Evolutionary conservation across 306 rosid species (phyloP), one percentile per base, ranked within the genome.

Genomic region (Cotoneaster glaucophyllus): DNA sequence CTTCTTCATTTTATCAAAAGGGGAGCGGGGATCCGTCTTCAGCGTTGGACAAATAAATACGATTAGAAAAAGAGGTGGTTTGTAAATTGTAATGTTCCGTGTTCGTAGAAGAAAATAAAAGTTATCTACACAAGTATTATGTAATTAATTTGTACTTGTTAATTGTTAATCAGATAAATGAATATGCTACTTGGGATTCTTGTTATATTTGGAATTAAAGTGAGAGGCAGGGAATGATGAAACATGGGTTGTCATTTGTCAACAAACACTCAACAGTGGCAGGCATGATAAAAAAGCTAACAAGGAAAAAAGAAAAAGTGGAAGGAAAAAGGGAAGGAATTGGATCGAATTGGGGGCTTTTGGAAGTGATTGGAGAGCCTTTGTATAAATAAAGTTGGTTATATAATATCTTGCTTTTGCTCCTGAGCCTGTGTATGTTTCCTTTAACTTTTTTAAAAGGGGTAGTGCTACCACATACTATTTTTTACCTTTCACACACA

Each of bases 161-260:
- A 11, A 57, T 57, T 57, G 25, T 34, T 44, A 77, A 54, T 45
- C 24, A 54, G 7, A 54, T 54, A 21, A 6, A 54, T 54, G n/a
- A 9, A 19, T 5, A 1, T 22, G 21, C 52, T 25, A 70, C 43
- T 28, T 18, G 50, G 48, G 48, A 50, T 70, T 28, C 39, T 50
- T 19, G 8, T 17, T 4, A 19, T 56, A 56, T 29, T 64, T 64
- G 43, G 34, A 17, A 64, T 64, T 31, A 64, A 78, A 77, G 87
- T 67, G 80, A 67, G 58, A 67, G 73, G 79, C 44, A 65, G 34
- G 82, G 52, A 89, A 89, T 89, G 93, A 89, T 87, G 95, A 83
- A 88, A 82, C 72, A 75, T 78, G 82, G 90, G 77, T 70, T 83
- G 76, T 77, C 64, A 77, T 75, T 70, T 83, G 76, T 77, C 64